Conservation (phyloP, 495 filamentous ascomycete genomes). For the Parathielavia appendiculata region DNA sequence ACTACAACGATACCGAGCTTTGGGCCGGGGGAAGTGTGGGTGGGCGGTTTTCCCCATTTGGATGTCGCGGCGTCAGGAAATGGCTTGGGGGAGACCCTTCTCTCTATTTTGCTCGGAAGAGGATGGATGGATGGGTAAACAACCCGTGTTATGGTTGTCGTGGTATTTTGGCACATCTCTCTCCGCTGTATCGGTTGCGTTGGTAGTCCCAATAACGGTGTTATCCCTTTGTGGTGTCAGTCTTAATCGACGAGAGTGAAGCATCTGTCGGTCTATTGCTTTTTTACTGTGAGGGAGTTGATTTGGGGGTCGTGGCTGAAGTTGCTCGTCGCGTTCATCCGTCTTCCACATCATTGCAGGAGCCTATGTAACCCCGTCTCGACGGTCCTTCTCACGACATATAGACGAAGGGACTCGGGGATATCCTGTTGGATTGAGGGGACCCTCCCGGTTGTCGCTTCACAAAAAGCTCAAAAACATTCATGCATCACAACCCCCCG, state of each 20-base stretch:
- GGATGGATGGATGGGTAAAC: background rate
- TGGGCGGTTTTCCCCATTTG: slow-evolving; percentile 8
- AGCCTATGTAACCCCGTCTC: background rate
- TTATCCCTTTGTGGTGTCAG: background rate
- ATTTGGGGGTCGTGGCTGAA: no score
- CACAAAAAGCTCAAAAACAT: background rate
- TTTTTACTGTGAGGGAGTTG: background rate
- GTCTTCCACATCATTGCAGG: no score
- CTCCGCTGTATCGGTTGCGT: slow-evolving; percentile 1
- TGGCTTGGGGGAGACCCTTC: slow-evolving; percentile 11
- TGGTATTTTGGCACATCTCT: background rate
- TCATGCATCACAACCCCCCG: slow-evolving; percentile 3
- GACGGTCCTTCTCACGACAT: background rate
- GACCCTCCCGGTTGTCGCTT: background rate
- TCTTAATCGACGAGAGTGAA: background rate
- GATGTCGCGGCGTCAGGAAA: slow-evolving; percentile 18
- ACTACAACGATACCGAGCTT: background rate
- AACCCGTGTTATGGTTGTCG: background rate
- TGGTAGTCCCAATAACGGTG: background rate
- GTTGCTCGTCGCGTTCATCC: no score
- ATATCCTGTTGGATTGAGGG: background rate
- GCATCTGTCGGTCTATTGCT: background rate
- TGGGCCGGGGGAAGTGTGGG: background rate
- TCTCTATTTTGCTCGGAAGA: slow-evolving; percentile 2
- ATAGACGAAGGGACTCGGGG: background rate